These are phyloP conservation scores for Aspergillus quadricinctus DNA, from an alignment of 2,329 filamentous ascomycete species.

Conservation along the genomic window DNA sequence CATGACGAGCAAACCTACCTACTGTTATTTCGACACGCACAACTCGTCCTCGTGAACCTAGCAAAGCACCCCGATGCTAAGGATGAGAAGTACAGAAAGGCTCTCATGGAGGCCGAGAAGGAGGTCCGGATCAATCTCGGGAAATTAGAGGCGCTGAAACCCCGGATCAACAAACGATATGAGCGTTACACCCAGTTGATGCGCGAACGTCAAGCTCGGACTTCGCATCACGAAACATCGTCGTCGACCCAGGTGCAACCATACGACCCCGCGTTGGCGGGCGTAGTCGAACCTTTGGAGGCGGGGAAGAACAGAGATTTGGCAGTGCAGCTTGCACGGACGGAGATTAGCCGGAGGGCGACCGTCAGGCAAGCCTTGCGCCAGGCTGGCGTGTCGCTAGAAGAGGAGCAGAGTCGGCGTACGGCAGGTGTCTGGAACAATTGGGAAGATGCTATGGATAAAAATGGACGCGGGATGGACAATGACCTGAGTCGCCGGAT, in stretches of 20 bases:
- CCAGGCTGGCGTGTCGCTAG: conserved; percentile 54
- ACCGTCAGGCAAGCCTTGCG: conserved; percentile 55
- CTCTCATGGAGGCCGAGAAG: conserved; percentile 54
- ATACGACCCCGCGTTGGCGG: conserved; percentile 57
- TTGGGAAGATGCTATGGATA: conserved; percentile 45
- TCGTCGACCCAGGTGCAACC: conserved; percentile 14
- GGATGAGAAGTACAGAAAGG: conserved; percentile 54
- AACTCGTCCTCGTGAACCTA: conserved; percentile 74
- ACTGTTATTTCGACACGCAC: conserved; percentile 82
- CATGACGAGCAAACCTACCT: conserved; percentile 87
- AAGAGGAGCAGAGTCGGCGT: conserved; percentile 55
- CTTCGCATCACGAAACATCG: conserved; percentile 20
- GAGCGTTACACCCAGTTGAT: conserved; percentile 60
- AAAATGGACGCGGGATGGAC: conserved; percentile 29
- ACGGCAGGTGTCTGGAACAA: conserved; percentile 51
- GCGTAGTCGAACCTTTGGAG: conserved; percentile 59
- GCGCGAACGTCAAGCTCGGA: conserved; percentile 42
- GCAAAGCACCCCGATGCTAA: conserved; percentile 71
- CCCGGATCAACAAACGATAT: conserved; percentile 67
- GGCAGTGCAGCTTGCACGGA: conserved; percentile 70
- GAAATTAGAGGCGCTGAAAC: conserved; percentile 74
- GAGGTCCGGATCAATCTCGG: conserved; percentile 62
- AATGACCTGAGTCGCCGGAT: conserved; percentile 50
- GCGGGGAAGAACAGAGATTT: conserved; percentile 68
- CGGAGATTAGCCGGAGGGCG: conserved; percentile 66